Base-by-base conservation (phyloP, 306 rosid species). In the Sphenostylis stenocarpa region DNA sequence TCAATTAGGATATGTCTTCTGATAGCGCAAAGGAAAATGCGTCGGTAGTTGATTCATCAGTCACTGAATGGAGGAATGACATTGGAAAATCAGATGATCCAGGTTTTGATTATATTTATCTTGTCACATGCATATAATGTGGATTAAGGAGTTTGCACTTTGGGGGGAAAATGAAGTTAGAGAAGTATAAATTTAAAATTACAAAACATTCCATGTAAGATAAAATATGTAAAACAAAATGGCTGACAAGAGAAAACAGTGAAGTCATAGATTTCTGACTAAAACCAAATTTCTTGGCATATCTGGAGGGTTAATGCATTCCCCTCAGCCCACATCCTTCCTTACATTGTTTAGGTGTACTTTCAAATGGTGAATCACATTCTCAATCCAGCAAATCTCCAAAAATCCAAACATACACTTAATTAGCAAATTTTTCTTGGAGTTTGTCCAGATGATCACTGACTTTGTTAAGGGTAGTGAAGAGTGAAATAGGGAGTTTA, bases 41-140 rank as follows among this genome's bases (percentile, higher is more conserved):
- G 12, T 91, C 92, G 36, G 92, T 87, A 29, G 97, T 86, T 82
- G 92, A 89, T 75, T 91, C 92, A 53, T 91, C 92, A 1, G 85
- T 81, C 55, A 77, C 90, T 60, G 91, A 89, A 44, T 81, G 89
- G 89, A 89, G 82, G 70, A 86, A 78, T 51, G 91, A 87, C 45
- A 75, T 85, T 73, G 88, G 90, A 67, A 84, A 81, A 83, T 84
- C 87, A 15, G 88, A 87, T 78, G 89, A 77, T 69, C 91, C 88
- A 77, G 93, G 93, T 89, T 68, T 51, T 23, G 56, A 70, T 76
- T 6, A 61, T 63, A 67, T 72, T 74, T 77, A 69, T 49, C 45
- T 56, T 66, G 60, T 72, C 19, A 13, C 21, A 28, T 28, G 43
- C 4, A 5, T 48, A 63, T 64, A 53, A 21, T 49, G 76, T 75